A percentile compares a stretch with the other conserved stretches of the same genome.
phyloP scores from a whole-genome alignment of 2,329 filamentous ascomycete genomes.

The Trichophyton benhamiae region DNA sequence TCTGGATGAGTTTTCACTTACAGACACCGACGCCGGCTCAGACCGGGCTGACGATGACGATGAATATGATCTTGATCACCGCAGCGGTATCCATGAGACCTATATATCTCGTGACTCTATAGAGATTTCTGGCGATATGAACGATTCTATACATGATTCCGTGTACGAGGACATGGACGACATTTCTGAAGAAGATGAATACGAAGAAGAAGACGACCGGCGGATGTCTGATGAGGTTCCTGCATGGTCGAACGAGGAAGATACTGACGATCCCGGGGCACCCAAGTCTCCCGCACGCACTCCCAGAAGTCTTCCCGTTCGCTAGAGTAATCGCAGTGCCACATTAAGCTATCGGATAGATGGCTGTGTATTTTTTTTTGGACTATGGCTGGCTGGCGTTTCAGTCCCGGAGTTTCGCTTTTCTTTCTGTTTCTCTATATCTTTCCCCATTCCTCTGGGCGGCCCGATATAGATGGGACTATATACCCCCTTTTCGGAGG shows the following conservation, averaged over 20 bases:
- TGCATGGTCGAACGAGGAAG: conserved; percentile 19
- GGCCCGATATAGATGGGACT: neutral
- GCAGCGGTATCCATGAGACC: conserved; percentile 36
- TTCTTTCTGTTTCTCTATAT: neutral
- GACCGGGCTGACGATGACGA: conserved; percentile 39
- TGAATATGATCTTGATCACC: conserved; percentile 32
- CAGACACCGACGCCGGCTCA: conserved; percentile 45
- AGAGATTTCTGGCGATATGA: conserved; percentile 34
- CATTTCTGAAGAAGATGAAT: conserved; percentile 27
- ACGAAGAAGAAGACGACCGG: conserved; percentile 17
- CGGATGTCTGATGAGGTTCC: neutral
- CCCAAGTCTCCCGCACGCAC: neutral
- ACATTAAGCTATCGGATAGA: neutral
- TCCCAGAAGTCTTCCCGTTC: neutral
- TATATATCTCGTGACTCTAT: conserved; percentile 44
- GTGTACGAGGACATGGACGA: conserved; percentile 14
- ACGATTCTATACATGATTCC: conserved; percentile 30
- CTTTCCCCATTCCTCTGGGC: neutral
- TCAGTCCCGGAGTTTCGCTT: conserved; percentile 1
- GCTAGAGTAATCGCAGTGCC: neutral
- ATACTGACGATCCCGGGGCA: conserved; percentile 16
- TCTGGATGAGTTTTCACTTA: conserved; percentile 77
- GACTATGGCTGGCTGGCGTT: neutral
- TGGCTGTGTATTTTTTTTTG: neutral
- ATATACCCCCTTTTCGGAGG: neutral